These are phyloP conservation scores for Truncatella angustata DNA, from an alignment of 2,329 filamentous ascomycete species.

Conservation along the genomic window DNA sequence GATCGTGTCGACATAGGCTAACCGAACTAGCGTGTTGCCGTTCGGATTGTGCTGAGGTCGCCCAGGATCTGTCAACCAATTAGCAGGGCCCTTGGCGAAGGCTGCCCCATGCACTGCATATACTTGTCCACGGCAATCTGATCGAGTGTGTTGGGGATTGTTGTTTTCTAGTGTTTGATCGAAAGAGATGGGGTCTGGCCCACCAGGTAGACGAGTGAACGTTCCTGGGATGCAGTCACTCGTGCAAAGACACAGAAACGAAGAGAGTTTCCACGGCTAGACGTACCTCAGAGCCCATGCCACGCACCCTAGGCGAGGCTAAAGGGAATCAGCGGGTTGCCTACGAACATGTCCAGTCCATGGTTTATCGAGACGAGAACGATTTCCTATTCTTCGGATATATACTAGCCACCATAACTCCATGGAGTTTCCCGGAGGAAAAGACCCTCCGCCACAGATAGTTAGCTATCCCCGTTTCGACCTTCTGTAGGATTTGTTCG, in stretches of 20 bases:
- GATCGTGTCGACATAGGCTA: not conserved
- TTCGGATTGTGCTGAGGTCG: not conserved
- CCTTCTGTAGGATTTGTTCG: not conserved
- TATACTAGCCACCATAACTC: not conserved
- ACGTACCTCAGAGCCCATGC: not conserved
- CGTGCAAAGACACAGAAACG: not conserved
- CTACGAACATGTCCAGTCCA: not conserved
- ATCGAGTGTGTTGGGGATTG: not conserved
- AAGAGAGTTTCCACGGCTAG: not conserved
- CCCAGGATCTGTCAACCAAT: not conserved
- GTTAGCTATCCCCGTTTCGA: not conserved
- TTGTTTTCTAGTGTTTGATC: not conserved
- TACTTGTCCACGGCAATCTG: not conserved
- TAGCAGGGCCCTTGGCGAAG: not conserved
- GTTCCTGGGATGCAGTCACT: not conserved
- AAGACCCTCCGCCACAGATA: not conserved
- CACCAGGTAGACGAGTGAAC: not conserved
- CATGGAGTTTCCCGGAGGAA: not conserved
- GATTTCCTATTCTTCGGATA: not conserved
- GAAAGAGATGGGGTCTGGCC: not conserved
- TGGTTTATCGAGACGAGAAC: not conserved
- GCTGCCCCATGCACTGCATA: not conserved
- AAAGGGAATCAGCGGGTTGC: not conserved
- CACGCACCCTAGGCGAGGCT: not conserved
- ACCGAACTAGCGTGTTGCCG: not conserved